These are phyloP conservation scores for Paecilomyces niveus DNA, from an alignment of 2,329 filamentous ascomycete species.

Conservation along the genomic window DNA sequence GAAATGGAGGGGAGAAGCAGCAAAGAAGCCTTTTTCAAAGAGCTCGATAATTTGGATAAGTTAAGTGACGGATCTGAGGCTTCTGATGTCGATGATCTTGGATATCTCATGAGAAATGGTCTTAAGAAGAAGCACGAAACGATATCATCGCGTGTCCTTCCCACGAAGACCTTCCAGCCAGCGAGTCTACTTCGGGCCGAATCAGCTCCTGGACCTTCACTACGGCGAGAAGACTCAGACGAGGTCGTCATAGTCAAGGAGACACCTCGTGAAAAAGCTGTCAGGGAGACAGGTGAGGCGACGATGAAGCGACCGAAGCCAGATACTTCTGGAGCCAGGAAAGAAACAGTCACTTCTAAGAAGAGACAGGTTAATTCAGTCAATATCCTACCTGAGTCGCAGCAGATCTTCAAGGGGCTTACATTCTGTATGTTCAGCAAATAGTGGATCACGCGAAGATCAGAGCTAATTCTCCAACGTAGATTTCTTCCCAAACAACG, in stretches of 20 bases:
- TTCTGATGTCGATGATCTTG: conserved; percentile 14
- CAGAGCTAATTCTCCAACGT: conserved; percentile 3
- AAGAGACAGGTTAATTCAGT: conserved; percentile 27
- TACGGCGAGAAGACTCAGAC: background rate
- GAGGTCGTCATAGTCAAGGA: background rate
- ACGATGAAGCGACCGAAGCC: conserved; percentile 1
- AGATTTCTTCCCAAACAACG: conserved; percentile 75
- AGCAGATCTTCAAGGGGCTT: conserved; percentile 56
- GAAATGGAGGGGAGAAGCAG: conserved; percentile 14
- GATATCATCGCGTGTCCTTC: background rate
- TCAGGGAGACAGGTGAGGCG: background rate
- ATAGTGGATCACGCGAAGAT: background rate
- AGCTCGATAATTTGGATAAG: conserved; percentile 26
- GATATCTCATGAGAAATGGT: conserved; percentile 8
- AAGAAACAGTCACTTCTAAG: background rate
- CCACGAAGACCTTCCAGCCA: background rate
- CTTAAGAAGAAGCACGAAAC: background rate
- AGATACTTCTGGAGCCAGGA: background rate
- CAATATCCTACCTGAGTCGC: conserved; percentile 43
- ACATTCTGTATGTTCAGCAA: conserved; percentile 45
- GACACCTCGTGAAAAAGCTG: background rate
- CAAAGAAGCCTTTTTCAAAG: conserved; percentile 30
- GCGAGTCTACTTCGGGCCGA: background rate
- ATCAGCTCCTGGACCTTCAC: background rate
- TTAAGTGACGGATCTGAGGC: conserved; percentile 18